These are phyloP conservation scores for Breynia disticha DNA, from an alignment of 441 rosid genomes.

Conservation along the genomic window DNA sequence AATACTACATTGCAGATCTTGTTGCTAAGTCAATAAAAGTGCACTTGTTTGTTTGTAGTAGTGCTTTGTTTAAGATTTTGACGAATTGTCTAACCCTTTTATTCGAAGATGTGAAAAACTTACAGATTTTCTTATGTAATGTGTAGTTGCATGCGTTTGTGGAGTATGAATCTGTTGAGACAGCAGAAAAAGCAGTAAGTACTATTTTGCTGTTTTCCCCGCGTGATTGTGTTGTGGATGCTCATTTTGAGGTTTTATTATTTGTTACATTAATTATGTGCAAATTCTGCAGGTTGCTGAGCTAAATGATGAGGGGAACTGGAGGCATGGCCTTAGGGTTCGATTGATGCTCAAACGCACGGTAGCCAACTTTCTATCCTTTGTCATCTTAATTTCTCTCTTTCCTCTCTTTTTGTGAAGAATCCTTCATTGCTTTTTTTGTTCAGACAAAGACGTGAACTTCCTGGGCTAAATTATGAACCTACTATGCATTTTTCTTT, in stretches of 20 bases:
- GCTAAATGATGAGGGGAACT: slow-evolving; percentile 72
- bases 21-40: not conserved
- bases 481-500: too few relatives aligned
- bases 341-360: slow-evolving; percentile 58
- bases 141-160: slow-evolving; percentile 95
- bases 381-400: too few relatives aligned
- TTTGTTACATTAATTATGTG: slow-evolving; percentile 8
- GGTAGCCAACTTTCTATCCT: slow-evolving; percentile 22
- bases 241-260: not conserved
- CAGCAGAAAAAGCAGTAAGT: slow-evolving; percentile 95
- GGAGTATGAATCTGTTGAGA: slow-evolving; percentile 77
- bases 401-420: not conserved
- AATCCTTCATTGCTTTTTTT: not conserved
- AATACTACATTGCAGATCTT: not conserved
- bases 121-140: slow-evolving; percentile 12
- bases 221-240: not conserved
- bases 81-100: too few relatives aligned
- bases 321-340: slow-evolving; percentile 94
- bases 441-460: not conserved
- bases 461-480: not conserved
- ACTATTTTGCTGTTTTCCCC: not conserved
- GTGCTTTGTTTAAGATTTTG: too few relatives aligned
- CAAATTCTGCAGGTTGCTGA: slow-evolving; percentile 54
- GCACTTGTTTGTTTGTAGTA: not conserved
- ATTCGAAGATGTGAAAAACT: not conserved